Conservation (phyloP, 2,329 filamentous ascomycete genomes). For the Epichloe hybrida region DNA sequence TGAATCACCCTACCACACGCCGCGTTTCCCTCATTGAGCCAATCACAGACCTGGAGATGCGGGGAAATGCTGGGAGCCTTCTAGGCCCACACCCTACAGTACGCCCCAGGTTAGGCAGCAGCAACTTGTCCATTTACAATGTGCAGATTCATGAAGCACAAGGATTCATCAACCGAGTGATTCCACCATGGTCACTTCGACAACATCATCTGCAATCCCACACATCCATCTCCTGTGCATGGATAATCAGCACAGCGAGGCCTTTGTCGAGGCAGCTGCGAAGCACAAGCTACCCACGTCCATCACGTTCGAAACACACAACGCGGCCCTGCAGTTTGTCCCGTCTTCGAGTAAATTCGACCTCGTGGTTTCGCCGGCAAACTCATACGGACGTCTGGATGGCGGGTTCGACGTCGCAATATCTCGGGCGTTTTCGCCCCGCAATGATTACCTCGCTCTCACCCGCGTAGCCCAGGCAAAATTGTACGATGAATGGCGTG, state of each 20-base stretch:
- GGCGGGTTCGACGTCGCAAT: constrained; percentile 43
- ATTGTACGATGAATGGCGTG: constrained; percentile 33
- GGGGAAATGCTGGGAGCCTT: rapidly evolving
- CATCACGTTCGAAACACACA: constrained; percentile 22
- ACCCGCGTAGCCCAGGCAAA: constrained; percentile 29
- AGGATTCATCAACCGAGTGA: neutral
- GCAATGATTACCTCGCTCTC: constrained; percentile 31
- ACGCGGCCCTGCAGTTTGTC: constrained; percentile 25
- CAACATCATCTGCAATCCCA: neutral
- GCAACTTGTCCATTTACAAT: no score
- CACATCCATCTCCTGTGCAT: constrained; percentile 10
- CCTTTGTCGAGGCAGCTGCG: constrained; percentile 24
- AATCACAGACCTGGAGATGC: no score
- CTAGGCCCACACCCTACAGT: no score
- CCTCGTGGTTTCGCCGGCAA: constrained; percentile 38
- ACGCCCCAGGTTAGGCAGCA: no score
- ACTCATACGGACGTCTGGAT: constrained; percentile 39
- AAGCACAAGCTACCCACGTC: constrained; percentile 18
- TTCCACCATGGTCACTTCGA: neutral
- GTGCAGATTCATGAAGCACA: no score
- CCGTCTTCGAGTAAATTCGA: constrained; percentile 26
- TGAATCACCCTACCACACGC: no score
- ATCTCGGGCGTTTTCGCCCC: constrained; percentile 31
- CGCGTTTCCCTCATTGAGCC: no score
- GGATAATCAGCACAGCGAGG: constrained; percentile 16